A percentile compares a stretch with the other conserved stretches of the same genome.
These are phyloP conservation scores for Fusarium oligoseptatum DNA, from an alignment of 2,329 filamentous ascomycete genomes.

Conservation along the genomic window DNA sequence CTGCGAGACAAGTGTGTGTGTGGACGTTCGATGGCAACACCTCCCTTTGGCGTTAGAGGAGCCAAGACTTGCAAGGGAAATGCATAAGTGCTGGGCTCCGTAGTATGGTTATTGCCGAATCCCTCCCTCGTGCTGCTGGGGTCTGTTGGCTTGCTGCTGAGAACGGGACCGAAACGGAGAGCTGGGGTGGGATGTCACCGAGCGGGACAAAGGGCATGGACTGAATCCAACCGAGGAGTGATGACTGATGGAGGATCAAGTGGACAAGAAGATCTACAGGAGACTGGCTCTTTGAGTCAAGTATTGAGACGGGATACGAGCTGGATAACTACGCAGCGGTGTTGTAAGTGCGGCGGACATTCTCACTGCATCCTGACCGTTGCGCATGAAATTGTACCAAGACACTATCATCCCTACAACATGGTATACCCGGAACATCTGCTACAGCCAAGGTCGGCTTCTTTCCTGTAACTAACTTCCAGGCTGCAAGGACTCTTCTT, in stretches of 20 bases:
- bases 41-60: slow-evolving; percentile 19
- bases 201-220: slow-evolving; percentile 23
- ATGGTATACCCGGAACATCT: neutral
- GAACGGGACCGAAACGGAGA: slow-evolving; percentile 3
- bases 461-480: neutral
- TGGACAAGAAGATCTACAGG: slow-evolving; percentile 24
- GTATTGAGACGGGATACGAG: neutral
- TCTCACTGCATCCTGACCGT: neutral
- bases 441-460: neutral
- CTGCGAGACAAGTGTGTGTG: neutral
- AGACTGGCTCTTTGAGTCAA: neutral
- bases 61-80: slow-evolving; percentile 6
- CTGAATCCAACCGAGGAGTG: neutral
- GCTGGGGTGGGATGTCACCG: slow-evolving; percentile 24
- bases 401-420: neutral
- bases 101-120: slow-evolving; percentile 30
- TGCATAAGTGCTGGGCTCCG: neutral
- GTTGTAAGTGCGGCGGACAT: neutral
- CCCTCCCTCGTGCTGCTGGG: slow-evolving; percentile 8
- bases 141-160: slow-evolving; percentile 10
- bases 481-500: neutral
- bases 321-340: neutral
- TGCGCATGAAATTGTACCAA: neutral
- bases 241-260: neutral
- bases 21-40: slow-evolving; percentile 24